Base-by-base conservation (phyloP, 108 stramenopile species). In the Epithemia pelagica region DNA sequence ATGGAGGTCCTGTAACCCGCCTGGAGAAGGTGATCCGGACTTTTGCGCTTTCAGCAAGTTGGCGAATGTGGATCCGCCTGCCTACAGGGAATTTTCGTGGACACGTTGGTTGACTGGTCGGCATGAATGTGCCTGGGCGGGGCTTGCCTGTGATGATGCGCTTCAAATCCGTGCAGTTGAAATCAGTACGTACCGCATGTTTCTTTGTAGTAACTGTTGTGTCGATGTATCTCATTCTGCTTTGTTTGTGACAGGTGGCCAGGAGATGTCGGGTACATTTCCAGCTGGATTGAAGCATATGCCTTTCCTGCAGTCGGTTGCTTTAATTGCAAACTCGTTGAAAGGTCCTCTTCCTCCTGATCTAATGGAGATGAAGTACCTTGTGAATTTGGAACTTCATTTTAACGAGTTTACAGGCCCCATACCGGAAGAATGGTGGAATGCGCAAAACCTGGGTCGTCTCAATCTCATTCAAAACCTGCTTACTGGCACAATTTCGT, bases 1-100 rank as follows among this genome's bases (percentile, higher is more conserved):
- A 29, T 83, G 82, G 82, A n/a, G 52, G 24, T 74, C 74, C 18
- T 83, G 82, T 31, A 73, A 72, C 54, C 77, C 71, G 30, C 71
- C 74, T 30, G 65, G 0, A 29, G 19, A 31, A 0, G 29, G 25
- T 21, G 46, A 59, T 23, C 27, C 23, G 1, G 64, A 72, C 33
- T 71, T 67, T 26, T 78, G 77, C 58, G 31, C 25, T 2, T 75
- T 65, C 62, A 24, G 57, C 59, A 59, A 72, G 28, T 59, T 71
- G 18, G 59, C 24, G 37, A 53, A 33, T n/a, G 24, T 30, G 3
- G 7, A 27, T 32, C 29, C 67, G 2, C 59, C 69, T 28, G 71
- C 0, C 32, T 74, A 22, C 59, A 0, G 5, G 54, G 63, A 22
- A 19, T 28, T 51, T 20, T 52, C 20, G 69, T 68, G 30, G 58